Percentiles rank a stretch among this genome's conserved stretches.
phyloP scores from a whole-genome alignment of 1,284 basidiomycete genomes.

The Trametes hirsuta region DNA sequence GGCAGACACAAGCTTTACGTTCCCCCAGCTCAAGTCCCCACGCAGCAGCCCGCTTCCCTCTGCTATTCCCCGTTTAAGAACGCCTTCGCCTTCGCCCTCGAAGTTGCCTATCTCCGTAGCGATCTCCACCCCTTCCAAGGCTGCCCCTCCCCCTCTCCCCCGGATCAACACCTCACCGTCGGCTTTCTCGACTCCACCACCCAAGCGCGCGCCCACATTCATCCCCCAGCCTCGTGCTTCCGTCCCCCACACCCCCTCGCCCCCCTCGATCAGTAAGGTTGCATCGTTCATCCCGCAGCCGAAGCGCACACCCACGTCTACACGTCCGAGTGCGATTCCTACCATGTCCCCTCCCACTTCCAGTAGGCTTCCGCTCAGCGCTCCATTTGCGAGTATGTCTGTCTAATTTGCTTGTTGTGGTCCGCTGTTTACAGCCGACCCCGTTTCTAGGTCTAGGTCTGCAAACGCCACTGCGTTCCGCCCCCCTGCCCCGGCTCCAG shows the following conservation, averaged over 20 bases:
- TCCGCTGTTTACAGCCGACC: constrained; percentile 23
- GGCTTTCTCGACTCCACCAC: constrained; percentile 46
- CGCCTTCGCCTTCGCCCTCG: constrained; percentile 39
- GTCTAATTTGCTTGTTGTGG: constrained; percentile 21
- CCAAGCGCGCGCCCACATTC: constrained; percentile 54
- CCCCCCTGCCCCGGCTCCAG: constrained; percentile 26
- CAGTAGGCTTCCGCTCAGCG: constrained; percentile 32
- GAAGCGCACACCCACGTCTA: constrained; percentile 30
- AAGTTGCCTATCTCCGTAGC: constrained; percentile 27
- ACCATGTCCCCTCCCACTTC: constrained; percentile 31
- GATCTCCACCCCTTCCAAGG: constrained; percentile 27
- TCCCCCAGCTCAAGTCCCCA: constrained; percentile 21
- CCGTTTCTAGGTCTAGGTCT: constrained; percentile 20
- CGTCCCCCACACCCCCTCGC: constrained; percentile 30
- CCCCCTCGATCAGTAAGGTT: constrained; percentile 31
- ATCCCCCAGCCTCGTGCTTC: constrained; percentile 50
- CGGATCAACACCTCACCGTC: constrained; percentile 26
- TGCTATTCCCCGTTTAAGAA: constrained; percentile 52
- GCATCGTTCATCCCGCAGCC: constrained; percentile 60
- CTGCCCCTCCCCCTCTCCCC: constrained; percentile 25
- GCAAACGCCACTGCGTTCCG: constrained; percentile 24
- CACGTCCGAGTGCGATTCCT: constrained; percentile 33
- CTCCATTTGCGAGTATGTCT: constrained; percentile 34
- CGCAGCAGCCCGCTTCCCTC: constrained; percentile 44
- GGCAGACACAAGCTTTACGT: constrained; percentile 34